These are phyloP conservation scores for Phycomyces blakesleeanus DNA, from an alignment of 192 early-diverging fungal species.

Conservation along the genomic window DNA sequence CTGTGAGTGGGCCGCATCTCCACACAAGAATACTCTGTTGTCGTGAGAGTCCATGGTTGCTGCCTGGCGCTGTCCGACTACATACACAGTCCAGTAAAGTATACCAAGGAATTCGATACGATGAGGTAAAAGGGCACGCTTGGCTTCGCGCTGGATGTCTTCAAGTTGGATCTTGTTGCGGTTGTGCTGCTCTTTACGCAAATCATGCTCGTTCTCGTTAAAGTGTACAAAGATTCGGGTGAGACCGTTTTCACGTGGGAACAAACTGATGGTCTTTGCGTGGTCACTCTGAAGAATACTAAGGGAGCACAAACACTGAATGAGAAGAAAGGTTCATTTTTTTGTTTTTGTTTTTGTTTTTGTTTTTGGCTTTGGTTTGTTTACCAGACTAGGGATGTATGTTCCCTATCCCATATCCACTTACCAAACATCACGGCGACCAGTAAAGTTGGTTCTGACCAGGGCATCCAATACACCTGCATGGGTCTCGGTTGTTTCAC, in stretches of 20 bases:
- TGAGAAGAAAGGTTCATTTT: no score
- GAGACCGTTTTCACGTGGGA: slow-evolving; percentile 29
- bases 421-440: slow-evolving; percentile 25
- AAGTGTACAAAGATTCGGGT: slow-evolving; percentile 32
- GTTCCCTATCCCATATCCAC: neutral
- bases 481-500: slow-evolving; percentile 23
- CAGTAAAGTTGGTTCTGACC: slow-evolving; percentile 29
- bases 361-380: no score
- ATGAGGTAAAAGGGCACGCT: slow-evolving; percentile 24
- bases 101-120: slow-evolving; percentile 28
- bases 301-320: no score
- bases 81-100: slow-evolving; percentile 27
- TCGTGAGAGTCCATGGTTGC: slow-evolving; percentile 9
- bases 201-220: slow-evolving; percentile 19
- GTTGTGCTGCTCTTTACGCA: slow-evolving; percentile 25
- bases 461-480: slow-evolving; percentile 29
- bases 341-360: no score
- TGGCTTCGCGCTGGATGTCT: slow-evolving; percentile 29
- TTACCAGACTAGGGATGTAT: no score
- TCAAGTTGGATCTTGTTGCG: slow-evolving; percentile 30
- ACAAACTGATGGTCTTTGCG: slow-evolving; percentile 20
- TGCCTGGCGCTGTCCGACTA: slow-evolving; percentile 24
- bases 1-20: slow-evolving; percentile 28
- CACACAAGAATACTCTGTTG: slow-evolving; percentile 17
- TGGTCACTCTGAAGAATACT: slow-evolving; percentile 25